Evolutionary conservation across 2,329 filamentous ascomycete genomes (phyloP), one percentile per base, ranked within the genome.

Genomic region (Alternaria longipes): DNA sequence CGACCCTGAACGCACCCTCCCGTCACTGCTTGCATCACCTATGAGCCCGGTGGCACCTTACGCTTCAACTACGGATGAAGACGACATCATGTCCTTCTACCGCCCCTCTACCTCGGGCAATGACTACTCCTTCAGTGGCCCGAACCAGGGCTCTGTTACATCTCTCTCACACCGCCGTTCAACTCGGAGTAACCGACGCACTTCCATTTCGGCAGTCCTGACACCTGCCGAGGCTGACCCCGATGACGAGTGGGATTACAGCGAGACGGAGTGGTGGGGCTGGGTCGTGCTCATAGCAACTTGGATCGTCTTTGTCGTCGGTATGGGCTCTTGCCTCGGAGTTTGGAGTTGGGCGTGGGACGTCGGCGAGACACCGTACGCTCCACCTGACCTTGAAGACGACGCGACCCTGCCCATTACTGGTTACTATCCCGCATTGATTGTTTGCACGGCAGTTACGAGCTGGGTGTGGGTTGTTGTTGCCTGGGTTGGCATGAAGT

Each of bases 281-380:
- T 99, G 94, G 93, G 90, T 97, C 8, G 90, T 99, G 49, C 83
- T 99, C 32, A 82, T 91, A 41, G 90, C 92, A 47, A 99, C 96
- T 0, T 99, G 96, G 95, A 82, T 96, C 45, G 93, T 97, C 26
- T 98, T 99, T 77, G 93, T 98, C 20, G 88, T 95, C 0, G 95
- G 95, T 32, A 98, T 99, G 91, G 95, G 95, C 54, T 97, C 92
- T 52, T 97, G 93, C 78, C 85, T 98, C 46, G 94, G 91, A 22
- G 89, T 98, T 22, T 99, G 95, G 95, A 95, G 90, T 79, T 99
- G 95, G 95, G 95, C 95, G 3, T 99, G 95, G 95, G 94, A 98
- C 81, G 94, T 98, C 2, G 94, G 94, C 46, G 93, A 94, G 78
- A 97, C 93, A 34, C 94, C 94, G 0, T 97, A 97, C 79, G 94